Percentiles rank a stretch among this genome's conserved stretches.
These are phyloP conservation scores for Tripterygium wilfordii DNA, from an alignment of 177 flowering plant genomes.

Conservation along the genomic window DNA sequence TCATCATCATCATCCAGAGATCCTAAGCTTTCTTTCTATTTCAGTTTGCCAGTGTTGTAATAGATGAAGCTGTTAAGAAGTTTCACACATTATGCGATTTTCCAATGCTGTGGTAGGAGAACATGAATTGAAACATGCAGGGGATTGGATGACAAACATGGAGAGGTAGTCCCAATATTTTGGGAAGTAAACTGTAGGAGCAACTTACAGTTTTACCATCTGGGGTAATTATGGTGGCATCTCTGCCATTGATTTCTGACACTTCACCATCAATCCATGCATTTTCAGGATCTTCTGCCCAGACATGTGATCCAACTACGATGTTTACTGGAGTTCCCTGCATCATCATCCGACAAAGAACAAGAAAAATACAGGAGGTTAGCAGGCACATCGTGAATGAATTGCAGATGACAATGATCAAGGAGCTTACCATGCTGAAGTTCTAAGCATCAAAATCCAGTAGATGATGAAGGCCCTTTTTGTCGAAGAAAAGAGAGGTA, in stretches of 20 bases:
- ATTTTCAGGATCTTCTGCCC: slow-evolving; percentile 65
- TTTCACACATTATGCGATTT: too few relatives aligned
- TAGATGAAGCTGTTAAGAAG: too few relatives aligned
- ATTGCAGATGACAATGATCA: background rate
- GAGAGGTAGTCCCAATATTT: too few relatives aligned
- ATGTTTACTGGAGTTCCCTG: slow-evolving; percentile 82
- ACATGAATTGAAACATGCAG: too few relatives aligned
- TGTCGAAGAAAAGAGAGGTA: background rate
- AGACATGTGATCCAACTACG: slow-evolving; percentile 70
- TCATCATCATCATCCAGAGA: too few relatives aligned
- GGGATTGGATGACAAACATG: too few relatives aligned
- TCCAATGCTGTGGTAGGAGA: too few relatives aligned
- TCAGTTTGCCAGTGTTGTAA: too few relatives aligned
- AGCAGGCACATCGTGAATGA: background rate
- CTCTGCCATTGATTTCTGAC: slow-evolving; percentile 41
- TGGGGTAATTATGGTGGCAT: slow-evolving; percentile 46
- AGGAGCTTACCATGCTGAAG: slow-evolving; percentile 23
- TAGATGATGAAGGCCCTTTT: background rate
- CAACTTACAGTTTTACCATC: slow-evolving; percentile 54
- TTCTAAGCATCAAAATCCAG: slow-evolving; percentile 17
- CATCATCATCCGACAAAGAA: slow-evolving; percentile 8
- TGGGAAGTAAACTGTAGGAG: too few relatives aligned
- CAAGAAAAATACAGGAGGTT: background rate
- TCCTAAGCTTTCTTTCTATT: too few relatives aligned
- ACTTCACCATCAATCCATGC: slow-evolving; percentile 85